A percentile compares a stretch with the other conserved stretches of the same genome.
Conservation (phyloP, 164 flowering plant species). For the Tetrastigma voinierianum region DNA sequence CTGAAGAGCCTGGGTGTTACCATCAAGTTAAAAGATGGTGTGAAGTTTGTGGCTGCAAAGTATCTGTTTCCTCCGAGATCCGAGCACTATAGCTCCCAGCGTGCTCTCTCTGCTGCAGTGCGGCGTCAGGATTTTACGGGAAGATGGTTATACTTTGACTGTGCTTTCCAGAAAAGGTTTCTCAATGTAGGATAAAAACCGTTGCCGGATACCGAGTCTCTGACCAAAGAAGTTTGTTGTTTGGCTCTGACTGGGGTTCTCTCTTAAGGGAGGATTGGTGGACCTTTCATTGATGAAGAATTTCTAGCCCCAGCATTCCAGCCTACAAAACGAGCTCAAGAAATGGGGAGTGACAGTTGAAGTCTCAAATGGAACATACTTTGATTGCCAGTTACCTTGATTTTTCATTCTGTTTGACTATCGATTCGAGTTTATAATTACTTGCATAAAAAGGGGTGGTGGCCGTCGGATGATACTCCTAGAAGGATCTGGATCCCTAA, state of each 20-base stretch:
- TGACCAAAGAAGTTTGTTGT: no score
- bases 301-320: slow-evolving; percentile 45
- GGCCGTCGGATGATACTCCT: slow-evolving; percentile 25
- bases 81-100: slow-evolving; percentile 25
- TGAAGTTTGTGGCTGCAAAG: slow-evolving; percentile 27
- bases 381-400: no score
- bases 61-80: slow-evolving; percentile 29
- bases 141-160: slow-evolving; percentile 16
- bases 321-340: no score
- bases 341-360: no score
- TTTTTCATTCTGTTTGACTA: no score
- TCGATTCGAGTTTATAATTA: slow-evolving; percentile 52
- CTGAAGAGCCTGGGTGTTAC: no score
- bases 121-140: slow-evolving; percentile 27
- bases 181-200: no score
- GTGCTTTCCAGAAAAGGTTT: slow-evolving; percentile 23
- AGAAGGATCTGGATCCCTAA: no score
- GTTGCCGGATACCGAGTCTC: no score
- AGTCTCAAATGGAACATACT: no score
- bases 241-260: slow-evolving; percentile 28
- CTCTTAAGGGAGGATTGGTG: slow-evolving; percentile 42
- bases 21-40: no score
- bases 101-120: slow-evolving; percentile 44
- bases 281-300: slow-evolving; percentile 62
- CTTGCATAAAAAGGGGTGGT: slow-evolving; percentile 36